A percentile compares a stretch with the other conserved stretches of the same genome.
Conservation (phyloP, 129 eudicot genomes). For the Helichrysum umbraculigerum region DNA sequence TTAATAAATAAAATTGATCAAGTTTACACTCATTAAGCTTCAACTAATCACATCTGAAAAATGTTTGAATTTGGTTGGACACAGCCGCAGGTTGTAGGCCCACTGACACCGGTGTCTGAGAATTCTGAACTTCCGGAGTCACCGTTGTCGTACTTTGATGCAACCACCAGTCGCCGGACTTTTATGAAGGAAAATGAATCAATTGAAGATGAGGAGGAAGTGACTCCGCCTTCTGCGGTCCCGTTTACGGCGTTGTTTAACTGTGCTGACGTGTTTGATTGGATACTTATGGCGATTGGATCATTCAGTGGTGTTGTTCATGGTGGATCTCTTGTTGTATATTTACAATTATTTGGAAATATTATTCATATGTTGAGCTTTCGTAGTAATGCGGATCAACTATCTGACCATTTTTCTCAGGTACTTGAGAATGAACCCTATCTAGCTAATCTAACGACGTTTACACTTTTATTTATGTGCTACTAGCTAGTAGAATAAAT, state of each 20-base stretch:
- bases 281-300: constrained; percentile 47
- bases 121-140: constrained; percentile 65
- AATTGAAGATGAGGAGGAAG: constrained; percentile 38
- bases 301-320: constrained; percentile 53
- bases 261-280: constrained; percentile 55
- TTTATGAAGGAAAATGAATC: constrained; percentile 24
- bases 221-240: constrained; percentile 50
- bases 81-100: constrained; percentile 49
- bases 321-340: constrained; percentile 52
- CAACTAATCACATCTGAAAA: constrained; percentile 17
- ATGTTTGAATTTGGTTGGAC: constrained; percentile 56
- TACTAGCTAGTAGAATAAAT: too few relatives aligned
- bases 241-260: constrained; percentile 58
- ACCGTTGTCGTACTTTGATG: constrained; percentile 40
- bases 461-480: too few relatives aligned
- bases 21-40: not conserved
- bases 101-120: constrained; percentile 67
- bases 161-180: constrained; percentile 34
- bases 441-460: too few relatives aligned
- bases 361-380: constrained; percentile 37
- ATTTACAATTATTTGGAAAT: constrained; percentile 56
- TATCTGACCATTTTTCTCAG: constrained; percentile 39
- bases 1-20: not conserved
- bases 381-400: constrained; percentile 27
- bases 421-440: constrained; percentile 13